Base-by-base conservation (phyloP, 495 filamentous ascomycete species). In the Penicillium steckii region DNA sequence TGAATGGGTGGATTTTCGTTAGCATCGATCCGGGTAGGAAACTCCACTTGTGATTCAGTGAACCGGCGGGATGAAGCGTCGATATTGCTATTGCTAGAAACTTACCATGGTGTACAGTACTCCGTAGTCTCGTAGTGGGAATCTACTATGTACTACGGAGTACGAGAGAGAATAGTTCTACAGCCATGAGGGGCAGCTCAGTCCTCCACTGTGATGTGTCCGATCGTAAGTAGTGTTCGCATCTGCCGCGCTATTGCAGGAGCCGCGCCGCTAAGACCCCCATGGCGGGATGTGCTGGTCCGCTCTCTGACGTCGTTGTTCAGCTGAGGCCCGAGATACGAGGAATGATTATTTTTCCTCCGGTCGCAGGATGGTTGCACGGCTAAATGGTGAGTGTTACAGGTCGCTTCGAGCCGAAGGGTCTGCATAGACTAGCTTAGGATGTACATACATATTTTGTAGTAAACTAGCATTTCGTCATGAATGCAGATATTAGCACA, bases 221-320 rank as follows among this genome's bases (percentile, higher is more conserved):
- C 49, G 30, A 65, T 57, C 38, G 25, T 52, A 42, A 44, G 25
- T 22, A 46, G 25, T 43, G 54, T 27, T 65, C 53, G 41, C 47
- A 52, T 59, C 56, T 62, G 51, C 62, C 60, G 62, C 56, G 56
- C 59, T 65, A 62, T 67, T 67, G 48, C 55, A 54, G 48, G 53
- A 64, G 60, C 53, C 57, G 62, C 62, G 56, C 64, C 64, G 61
- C 65, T 59, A 65, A 56, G 46, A 33, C 48, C 46, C 30, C 56
- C 50, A 56, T 56, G 60, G 53, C 50, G 56, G 63, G 50, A 44
- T 59, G 45, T 37, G 42, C 50, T 58, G 57, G 56, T 62, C 55
- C 55, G 53, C 49, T 41, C 63, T 68, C 63, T 68, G 65, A 68
- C 65, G 63, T 64, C 60, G 64, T 41, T 60, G 55, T 64, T 43